phyloP scores from a whole-genome alignment of 192 early-diverging fungal species.

The Spizellomyces punctatus region DNA sequence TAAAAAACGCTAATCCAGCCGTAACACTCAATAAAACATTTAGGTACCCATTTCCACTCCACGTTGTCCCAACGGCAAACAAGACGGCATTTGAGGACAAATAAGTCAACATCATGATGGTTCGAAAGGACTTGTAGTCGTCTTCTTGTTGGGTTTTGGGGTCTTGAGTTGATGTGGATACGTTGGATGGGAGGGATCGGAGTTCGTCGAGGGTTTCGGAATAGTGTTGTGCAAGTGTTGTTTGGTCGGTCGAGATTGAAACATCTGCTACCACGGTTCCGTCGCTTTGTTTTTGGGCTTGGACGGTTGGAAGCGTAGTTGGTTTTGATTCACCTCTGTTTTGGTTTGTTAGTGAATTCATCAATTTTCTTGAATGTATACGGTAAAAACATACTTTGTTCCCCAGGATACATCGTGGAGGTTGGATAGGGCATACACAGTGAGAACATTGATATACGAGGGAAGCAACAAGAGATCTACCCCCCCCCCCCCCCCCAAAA shows the following conservation, averaged over 20 bases:
- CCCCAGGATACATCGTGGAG: constrained; percentile 95
- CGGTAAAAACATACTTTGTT: constrained; percentile 61
- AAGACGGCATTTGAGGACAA: constrained; percentile 38
- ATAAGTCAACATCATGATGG: constrained; percentile 42
- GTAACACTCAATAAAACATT: constrained; percentile 21
- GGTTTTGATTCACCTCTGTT: constrained; percentile 71
- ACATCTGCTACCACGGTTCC: constrained; percentile 65
- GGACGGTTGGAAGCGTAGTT: constrained; percentile 31
- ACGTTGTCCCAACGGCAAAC: constrained; percentile 26
- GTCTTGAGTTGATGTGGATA: constrained; percentile 51
- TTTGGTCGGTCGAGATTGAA: constrained; percentile 60
- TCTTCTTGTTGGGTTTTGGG: constrained; percentile 72
- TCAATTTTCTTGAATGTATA: background rate
- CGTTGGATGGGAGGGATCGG: constrained; percentile 29
- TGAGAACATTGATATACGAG: constrained; percentile 86
- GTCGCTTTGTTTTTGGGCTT: constrained; percentile 48
- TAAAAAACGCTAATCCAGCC: constrained; percentile 21
- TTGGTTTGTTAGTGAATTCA: constrained; percentile 5
- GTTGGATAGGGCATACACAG: constrained; percentile 84
- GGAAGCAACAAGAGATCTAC: constrained; percentile 61
- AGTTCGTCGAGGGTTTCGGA: constrained; percentile 65
- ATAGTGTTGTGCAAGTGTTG: constrained; percentile 72
- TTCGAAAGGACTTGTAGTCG: constrained; percentile 68
- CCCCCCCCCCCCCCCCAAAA: too few relatives aligned
- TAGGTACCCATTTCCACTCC: constrained; percentile 17